Percentiles rank a stretch among this genome's conserved stretches.
Conservation (phyloP, 805 yeast species). For the Sungouiella thailandica region DNA sequence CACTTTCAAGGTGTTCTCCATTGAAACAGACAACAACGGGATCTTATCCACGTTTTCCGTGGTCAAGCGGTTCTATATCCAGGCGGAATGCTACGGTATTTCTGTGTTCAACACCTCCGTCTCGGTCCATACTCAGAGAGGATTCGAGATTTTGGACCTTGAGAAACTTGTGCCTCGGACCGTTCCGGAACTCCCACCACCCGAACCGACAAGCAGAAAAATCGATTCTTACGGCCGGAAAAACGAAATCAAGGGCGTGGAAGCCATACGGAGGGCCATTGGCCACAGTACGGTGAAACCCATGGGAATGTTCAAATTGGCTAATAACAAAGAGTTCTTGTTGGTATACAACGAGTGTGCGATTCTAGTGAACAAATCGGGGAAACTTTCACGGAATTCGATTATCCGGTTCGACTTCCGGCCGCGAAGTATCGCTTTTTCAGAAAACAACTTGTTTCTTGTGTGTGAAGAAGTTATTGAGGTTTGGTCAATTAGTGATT, state of each 20-base stretch:
- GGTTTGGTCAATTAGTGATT: conserved; percentile 53
- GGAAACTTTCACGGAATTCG: conserved; percentile 44
- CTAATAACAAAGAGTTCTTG: conserved; percentile 48
- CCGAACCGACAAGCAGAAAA: conserved; percentile 14
- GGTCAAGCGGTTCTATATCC: conserved; percentile 43
- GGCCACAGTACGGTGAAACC: conserved; percentile 43
- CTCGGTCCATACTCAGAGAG: conserved; percentile 61
- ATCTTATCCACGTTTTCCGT: conserved; percentile 35
- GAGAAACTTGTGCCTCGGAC: conserved; percentile 54
- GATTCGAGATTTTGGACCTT: conserved; percentile 60
- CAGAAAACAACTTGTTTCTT: conserved; percentile 32
- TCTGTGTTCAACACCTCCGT: conserved; percentile 62
- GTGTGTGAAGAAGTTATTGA: conserved; percentile 67
- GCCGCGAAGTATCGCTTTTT: conserved; percentile 32
- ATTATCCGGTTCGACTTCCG: conserved; percentile 40
- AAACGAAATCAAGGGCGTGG: conserved; percentile 20
- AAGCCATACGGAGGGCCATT: conserved; percentile 36
- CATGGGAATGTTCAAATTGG: conserved; percentile 59
- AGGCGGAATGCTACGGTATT: conserved; percentile 55
- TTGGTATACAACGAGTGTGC: conserved; percentile 70
- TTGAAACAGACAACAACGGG: conserved; percentile 52
- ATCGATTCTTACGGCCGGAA: conserved; percentile 30
- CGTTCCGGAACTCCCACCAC: conserved; percentile 45
- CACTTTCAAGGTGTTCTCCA: conserved; percentile 54
- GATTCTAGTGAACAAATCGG: conserved; percentile 56